phyloP scores from a whole-genome alignment of 2,329 filamentous ascomycete species.

The Claviceps fusiformis region DNA sequence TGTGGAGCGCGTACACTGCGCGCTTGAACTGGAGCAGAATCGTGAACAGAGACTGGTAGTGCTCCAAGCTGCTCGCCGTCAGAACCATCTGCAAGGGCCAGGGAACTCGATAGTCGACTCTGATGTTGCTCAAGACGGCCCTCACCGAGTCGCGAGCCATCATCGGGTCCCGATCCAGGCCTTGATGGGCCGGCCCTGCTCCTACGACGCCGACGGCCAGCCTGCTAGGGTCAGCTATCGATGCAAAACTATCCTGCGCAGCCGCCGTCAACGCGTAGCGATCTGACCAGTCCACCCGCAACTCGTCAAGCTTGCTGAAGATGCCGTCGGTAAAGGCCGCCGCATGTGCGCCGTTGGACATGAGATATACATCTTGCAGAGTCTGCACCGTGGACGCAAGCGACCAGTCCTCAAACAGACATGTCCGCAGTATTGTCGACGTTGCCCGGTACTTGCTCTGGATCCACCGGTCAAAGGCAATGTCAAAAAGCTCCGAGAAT shows the following conservation, averaged over 20 bases:
- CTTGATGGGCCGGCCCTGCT: conserved; percentile 22
- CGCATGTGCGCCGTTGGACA: conserved; percentile 56
- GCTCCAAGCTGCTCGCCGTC: conserved; percentile 44
- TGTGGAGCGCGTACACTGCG: conserved; percentile 52
- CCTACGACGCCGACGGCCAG: conserved; percentile 41
- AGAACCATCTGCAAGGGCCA: conserved; percentile 63
- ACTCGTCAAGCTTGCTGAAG: conserved; percentile 60
- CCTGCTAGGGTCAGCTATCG: conserved; percentile 43
- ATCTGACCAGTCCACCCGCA: conserved; percentile 57
- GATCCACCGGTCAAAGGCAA: conserved; percentile 64
- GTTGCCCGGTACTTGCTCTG: conserved; percentile 58
- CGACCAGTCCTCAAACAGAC: conserved; percentile 56
- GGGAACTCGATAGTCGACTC: conserved; percentile 52
- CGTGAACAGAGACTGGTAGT: conserved; percentile 61
- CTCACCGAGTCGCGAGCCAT: conserved; percentile 43
- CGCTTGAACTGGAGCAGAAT: conserved; percentile 67
- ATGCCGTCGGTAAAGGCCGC: conserved; percentile 53
- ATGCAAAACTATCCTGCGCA: conserved; percentile 56
- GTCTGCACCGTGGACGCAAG: conserved; percentile 51
- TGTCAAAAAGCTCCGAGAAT: conserved; percentile 61
- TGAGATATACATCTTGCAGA: conserved; percentile 62
- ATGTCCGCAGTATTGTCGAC: conserved; percentile 48
- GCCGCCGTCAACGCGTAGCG: conserved; percentile 68
- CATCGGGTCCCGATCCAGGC: conserved; percentile 29
- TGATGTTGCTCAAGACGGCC: conserved; percentile 44